Conservation (phyloP, 768 basidiomycete genomes). For the Phaffia tasmanica region DNA sequence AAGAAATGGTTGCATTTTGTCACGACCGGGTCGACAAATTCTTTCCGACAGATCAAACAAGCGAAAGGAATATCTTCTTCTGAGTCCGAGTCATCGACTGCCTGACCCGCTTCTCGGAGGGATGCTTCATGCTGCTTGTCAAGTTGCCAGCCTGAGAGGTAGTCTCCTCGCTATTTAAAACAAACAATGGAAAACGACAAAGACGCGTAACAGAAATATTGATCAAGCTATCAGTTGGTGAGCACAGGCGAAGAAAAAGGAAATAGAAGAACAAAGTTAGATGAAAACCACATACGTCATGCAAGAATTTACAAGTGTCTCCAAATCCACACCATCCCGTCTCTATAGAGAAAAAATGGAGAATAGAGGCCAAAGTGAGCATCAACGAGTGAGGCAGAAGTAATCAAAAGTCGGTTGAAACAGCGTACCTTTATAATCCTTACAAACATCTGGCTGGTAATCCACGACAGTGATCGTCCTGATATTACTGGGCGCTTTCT, state of each 20-base stretch:
- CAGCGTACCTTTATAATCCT: slow-evolving; percentile 89
- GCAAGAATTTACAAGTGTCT: slow-evolving; percentile 97
- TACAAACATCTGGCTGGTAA: slow-evolving; percentile 98
- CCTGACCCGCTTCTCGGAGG: slow-evolving; percentile 31
- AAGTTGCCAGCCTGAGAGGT: slow-evolving; percentile 97
- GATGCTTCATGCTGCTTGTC: slow-evolving; percentile 49
- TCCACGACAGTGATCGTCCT: slow-evolving; percentile 89
- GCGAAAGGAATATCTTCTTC: slow-evolving; percentile 92
- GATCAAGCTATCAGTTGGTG: not conserved
- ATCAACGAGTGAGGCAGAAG: not conserved
- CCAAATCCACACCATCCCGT: slow-evolving; percentile 99
- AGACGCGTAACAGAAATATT: not conserved
- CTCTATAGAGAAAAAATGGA: slow-evolving; percentile 46
- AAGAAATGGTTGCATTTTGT: slow-evolving; percentile 97
- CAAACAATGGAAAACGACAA: not conserved
- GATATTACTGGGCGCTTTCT: slow-evolving; percentile 65
- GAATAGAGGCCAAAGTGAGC: slow-evolving; percentile 14
- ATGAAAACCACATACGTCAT: slow-evolving; percentile 65
- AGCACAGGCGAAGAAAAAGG: not conserved
- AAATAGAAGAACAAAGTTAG: not conserved
- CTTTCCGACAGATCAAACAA: slow-evolving; percentile 91
- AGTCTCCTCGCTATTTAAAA: slow-evolving; percentile 31
- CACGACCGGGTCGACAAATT: slow-evolving; percentile 86
- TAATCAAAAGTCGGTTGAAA: not conserved
- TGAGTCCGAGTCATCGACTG: slow-evolving; percentile 48